Evolutionary conservation across 257 asterid genomes (phyloP).

Genomic region (Scutellaria barbata): DNA sequence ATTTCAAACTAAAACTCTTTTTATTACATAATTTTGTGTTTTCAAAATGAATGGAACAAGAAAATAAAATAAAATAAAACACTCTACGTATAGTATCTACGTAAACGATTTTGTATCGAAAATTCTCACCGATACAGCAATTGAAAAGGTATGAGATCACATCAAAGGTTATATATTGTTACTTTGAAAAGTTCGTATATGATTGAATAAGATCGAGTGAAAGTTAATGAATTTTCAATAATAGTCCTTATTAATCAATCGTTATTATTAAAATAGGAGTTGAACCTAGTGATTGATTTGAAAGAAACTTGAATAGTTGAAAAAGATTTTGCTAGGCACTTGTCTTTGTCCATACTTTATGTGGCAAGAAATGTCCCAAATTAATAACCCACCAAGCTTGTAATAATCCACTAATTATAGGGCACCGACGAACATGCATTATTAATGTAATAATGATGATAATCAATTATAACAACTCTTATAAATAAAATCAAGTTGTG

Average conservation of each 20-base stretch:
- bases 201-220: no score
- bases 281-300: not conserved
- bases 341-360: constrained; percentile 47
- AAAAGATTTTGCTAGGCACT: constrained; percentile 33
- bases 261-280: not conserved
- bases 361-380: constrained; percentile 43
- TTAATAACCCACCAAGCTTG: constrained; percentile 34
- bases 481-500: not conserved
- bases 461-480: not conserved
- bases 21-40: no score
- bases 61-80: no score
- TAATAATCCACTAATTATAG: constrained; percentile 1
- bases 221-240: no score
- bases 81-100: no score
- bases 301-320: not conserved
- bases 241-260: not conserved
- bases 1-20: no score
- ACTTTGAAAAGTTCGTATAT: no score
- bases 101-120: no score
- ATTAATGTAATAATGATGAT: constrained; percentile 21
- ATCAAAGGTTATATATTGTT: no score
- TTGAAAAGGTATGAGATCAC: no score
- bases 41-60: no score
- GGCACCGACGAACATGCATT: constrained; percentile 31
- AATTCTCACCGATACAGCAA: no score